Base-by-base conservation (phyloP, 2,329 filamentous ascomycete species). In the Neodidymelliopsis sp. region DNA sequence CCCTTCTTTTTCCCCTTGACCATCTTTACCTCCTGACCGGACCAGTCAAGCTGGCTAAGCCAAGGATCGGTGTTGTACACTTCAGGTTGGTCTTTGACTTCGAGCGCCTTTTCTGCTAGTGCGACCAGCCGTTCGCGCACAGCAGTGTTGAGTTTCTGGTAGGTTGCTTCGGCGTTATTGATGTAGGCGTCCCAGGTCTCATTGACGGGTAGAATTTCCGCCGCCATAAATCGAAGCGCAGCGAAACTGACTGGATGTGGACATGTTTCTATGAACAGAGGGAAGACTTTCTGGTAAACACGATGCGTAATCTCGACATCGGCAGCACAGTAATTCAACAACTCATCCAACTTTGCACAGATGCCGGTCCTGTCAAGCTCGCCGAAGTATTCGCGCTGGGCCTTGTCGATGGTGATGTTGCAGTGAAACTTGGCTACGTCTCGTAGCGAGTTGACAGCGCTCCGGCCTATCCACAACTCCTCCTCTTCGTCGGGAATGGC, bases 381-480 rank as follows among this genome's bases (percentile, higher is more conserved):
- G 16, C 91, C 89, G 72, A 99, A 97, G 56, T 91, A 86, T 67
- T 97, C 87, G 58, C 94, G 84, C 36, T 87, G 81, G 2, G 88
- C 83, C 76, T 99, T 99, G 75, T 99, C 93, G 49, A 99, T 91
- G 3, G 88, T 87, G 42, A 96, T 84, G 60, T 92, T 85, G 60
- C 96, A 90, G 69, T 99, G 94, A 57, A 99, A 99, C 69, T 96
- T 91, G 54, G 94, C 95, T 5, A 99, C 94, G 65, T 99, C 94
- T 15, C 92, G 84, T 28, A 99, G 76, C 0, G 94, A 99, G 74
- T 99, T 99, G 64, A 97, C 84, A 0, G 94, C 97, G 70, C 93
- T 97, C 69, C 91, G 82, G 43, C 91, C 91, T 4, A 99, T 90
- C 94, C 94, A 99, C 1, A 97, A 76, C 65, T 99, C 94, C 66